Base-by-base conservation (phyloP, 768 basidiomycete genomes). In the Pleurotus eryngii region DNA sequence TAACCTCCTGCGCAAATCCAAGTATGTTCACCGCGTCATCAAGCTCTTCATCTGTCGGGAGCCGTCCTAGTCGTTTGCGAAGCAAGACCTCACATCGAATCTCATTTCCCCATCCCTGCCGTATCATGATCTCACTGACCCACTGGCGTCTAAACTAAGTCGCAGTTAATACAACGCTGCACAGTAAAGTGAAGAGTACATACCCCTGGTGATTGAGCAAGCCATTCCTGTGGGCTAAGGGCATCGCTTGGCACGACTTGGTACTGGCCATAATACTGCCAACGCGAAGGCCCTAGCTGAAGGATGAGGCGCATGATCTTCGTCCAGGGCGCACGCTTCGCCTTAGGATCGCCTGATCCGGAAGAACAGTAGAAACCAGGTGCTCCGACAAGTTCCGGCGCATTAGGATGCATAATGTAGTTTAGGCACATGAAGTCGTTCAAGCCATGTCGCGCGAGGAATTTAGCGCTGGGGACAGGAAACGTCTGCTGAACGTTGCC, bases 341-440 rank as follows among this genome's bases (percentile, higher is more conserved):
- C 20, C 24, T 49, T 9, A 8, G 15, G 11, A 26, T 14, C 6
- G 11, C 17, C 27, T 9, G 49, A 8, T 14, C 24, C 22, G 5
- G 49, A 24, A 30, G 74, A 26, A 5, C 24, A 74, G 55, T 61
- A 71, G 0, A 78, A 56, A 0, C 76, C 76, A 0, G 68, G 68
- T 0, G 67, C 65, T 0, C 76, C 75, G 0, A 74, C 72, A 12
- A 69, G 40, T 50, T 70, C 58, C 1, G 74, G 77, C 8, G 68
- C 74, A 18, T 74, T 63, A 1, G 74, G 73, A 40, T 76, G 71
- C 40, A 65, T 68, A 1, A 57, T 46, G 1, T 71, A 62, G 49
- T 69, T 70, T 0, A 70, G 60, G 56, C 66, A 78, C 66, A 70
- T 67, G 55, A 74, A 76, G 24, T 73, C 65, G 5, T 67, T 40